Percentiles rank a stretch among this genome's conserved stretches.
Evolutionary conservation across 257 asterid genomes (phyloP).

Genomic region (Cruciata laevipes): DNA sequence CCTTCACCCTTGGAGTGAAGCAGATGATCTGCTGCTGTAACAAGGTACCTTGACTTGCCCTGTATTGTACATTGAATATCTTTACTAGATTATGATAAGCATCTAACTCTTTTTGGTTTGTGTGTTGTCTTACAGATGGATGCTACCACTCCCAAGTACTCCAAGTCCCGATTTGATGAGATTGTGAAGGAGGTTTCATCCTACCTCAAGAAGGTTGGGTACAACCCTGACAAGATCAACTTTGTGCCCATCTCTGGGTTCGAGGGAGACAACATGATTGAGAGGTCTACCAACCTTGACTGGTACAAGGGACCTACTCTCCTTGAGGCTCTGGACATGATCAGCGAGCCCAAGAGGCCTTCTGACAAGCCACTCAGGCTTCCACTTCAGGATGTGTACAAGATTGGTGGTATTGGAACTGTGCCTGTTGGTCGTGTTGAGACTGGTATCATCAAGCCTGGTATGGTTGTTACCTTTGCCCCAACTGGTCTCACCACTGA

Average conservation of each 20-base stretch:
- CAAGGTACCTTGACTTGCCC: slow-evolving; percentile 33
- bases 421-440: slow-evolving; percentile 79
- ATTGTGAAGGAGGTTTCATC: slow-evolving; percentile 72
- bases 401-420: slow-evolving; percentile 85
- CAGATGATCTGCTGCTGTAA: slow-evolving; percentile 83
- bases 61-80: neutral
- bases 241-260: slow-evolving; percentile 69
- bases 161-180: slow-evolving; percentile 70
- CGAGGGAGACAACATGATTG: slow-evolving; percentile 70
- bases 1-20: slow-evolving; percentile 76
- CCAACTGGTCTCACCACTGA: slow-evolving; percentile 75
- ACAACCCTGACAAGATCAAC: slow-evolving; percentile 68
- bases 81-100: neutral
- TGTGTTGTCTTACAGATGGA: slow-evolving; percentile 43
- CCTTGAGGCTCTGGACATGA: slow-evolving; percentile 63
- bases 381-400: slow-evolving; percentile 85
- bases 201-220: slow-evolving; percentile 78
- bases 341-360: slow-evolving; percentile 71
- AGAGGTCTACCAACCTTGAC: slow-evolving; percentile 72
- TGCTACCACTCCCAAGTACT: slow-evolving; percentile 79
- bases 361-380: slow-evolving; percentile 80
- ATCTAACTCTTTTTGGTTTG: neutral
- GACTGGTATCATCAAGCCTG: slow-evolving; percentile 59
- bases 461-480: slow-evolving; percentile 66
- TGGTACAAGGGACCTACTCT: slow-evolving; percentile 92